Conservation (phyloP, 164 flowering plant genomes). For the Piper longum region DNA sequence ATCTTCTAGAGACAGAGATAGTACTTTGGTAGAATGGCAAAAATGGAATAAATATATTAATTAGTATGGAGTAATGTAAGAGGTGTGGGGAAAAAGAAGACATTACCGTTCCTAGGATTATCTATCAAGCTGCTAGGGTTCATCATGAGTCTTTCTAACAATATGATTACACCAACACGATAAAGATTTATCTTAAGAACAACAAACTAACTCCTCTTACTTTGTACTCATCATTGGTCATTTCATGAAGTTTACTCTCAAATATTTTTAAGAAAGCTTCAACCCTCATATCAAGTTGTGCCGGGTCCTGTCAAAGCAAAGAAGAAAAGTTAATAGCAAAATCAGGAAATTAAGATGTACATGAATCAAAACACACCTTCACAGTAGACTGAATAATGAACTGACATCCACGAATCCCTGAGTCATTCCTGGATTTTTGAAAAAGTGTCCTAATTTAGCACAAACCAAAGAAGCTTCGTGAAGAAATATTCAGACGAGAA, state of each 20-base stretch:
- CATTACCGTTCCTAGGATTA: no score
- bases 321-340: slow-evolving; percentile 3
- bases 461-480: background rate
- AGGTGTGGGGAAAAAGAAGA: no score
- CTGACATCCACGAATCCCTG: slow-evolving; percentile 70
- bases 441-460: background rate
- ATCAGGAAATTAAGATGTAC: background rate
- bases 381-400: slow-evolving; percentile 77
- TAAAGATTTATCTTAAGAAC: no score
- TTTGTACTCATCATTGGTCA: slow-evolving; percentile 72
- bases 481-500: background rate
- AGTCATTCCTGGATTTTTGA: slow-evolving; percentile 45
- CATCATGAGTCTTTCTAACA: no score
- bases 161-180: no score
- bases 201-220: slow-evolving; percentile 19
- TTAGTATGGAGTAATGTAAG: no score
- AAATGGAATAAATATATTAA: no score
- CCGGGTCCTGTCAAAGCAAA: slow-evolving; percentile 52
- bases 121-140: no score
- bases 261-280: slow-evolving; percentile 67
- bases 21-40: no score
- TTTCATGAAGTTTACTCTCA: slow-evolving; percentile 57
- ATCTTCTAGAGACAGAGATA: no score
- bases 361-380: slow-evolving; percentile 37
- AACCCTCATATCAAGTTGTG: slow-evolving; percentile 58